phyloP scores from a whole-genome alignment of 2,329 filamentous ascomycete species.

The Akanthomyces dipterigenus region DNA sequence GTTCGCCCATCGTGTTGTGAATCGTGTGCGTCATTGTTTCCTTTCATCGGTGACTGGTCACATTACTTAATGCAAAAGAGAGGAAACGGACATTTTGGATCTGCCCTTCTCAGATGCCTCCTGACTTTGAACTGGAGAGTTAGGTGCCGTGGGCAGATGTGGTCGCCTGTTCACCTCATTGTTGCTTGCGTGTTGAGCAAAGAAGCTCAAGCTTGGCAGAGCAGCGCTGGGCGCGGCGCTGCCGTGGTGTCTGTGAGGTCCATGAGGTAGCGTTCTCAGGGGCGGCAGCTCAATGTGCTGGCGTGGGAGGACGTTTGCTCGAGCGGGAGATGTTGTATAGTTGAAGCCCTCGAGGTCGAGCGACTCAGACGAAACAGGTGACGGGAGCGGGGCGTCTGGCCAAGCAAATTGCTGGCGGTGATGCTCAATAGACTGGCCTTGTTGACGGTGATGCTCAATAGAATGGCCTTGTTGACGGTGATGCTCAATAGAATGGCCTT shows the following conservation, averaged over 20 bases:
- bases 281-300: slow-evolving; percentile 37
- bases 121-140: slow-evolving; percentile 18
- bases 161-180: slow-evolving; percentile 14
- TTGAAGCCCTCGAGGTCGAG: slow-evolving; percentile 64
- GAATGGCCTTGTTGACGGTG: no score
- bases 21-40: no score
- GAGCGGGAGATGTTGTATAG: slow-evolving; percentile 51
- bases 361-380: slow-evolving; percentile 33
- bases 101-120: slow-evolving; percentile 7
- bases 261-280: slow-evolving; percentile 16
- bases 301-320: slow-evolving; percentile 29
- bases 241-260: background rate
- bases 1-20: no score
- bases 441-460: no score
- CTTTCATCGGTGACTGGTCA: no score
- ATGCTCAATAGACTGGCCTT: no score
- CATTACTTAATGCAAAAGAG: no score
- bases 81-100: slow-evolving; percentile 21
- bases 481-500: no score
- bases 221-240: slow-evolving; percentile 1
- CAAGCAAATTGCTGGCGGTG: slow-evolving; percentile 20
- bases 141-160: slow-evolving; percentile 22
- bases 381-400: slow-evolving; percentile 29
- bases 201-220: slow-evolving; percentile 24
- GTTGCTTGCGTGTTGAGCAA: slow-evolving; percentile 4